Evolutionary conservation across 805 yeast genomes (phyloP).

Genomic region (Ogataea pignaliae): DNA sequence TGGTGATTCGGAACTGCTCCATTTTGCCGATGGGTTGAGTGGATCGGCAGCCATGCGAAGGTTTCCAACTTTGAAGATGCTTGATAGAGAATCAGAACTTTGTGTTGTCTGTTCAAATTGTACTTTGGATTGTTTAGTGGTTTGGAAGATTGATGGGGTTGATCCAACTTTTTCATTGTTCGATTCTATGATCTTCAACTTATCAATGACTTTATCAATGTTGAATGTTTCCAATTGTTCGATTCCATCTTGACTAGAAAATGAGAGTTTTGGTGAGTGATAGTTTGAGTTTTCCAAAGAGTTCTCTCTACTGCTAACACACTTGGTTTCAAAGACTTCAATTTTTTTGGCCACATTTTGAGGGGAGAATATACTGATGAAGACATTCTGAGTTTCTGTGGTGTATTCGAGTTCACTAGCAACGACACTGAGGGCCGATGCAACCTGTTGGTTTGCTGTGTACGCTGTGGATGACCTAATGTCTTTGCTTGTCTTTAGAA

Average conservation of each 20-base stretch:
- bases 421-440: background rate
- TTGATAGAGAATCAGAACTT: background rate
- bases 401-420: slow-evolving; percentile 1
- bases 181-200: slow-evolving; percentile 4
- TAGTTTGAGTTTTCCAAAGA: background rate
- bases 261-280: slow-evolving; percentile 1
- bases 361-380: slow-evolving; percentile 24
- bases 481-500: slow-evolving; percentile 7
- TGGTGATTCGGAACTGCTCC: background rate
- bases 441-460: slow-evolving; percentile 6
- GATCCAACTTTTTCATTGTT: background rate
- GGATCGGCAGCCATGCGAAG: slow-evolving; percentile 20
- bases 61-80: slow-evolving; percentile 17
- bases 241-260: background rate
- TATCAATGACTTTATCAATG: slow-evolving; percentile 8
- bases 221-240: slow-evolving; percentile 1
- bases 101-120: background rate
- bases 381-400: slow-evolving; percentile 6
- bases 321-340: slow-evolving; percentile 22
- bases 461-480: slow-evolving; percentile 6
- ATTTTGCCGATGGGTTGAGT: slow-evolving; percentile 5
- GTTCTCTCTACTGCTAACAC: slow-evolving; percentile 7
- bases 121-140: background rate
- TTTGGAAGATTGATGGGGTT: background rate
- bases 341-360: slow-evolving; percentile 18